A percentile compares a stretch with the other conserved stretches of the same genome.
Conservation (phyloP, 768 basidiomycete genomes). For the Russula dissimulans region DNA sequence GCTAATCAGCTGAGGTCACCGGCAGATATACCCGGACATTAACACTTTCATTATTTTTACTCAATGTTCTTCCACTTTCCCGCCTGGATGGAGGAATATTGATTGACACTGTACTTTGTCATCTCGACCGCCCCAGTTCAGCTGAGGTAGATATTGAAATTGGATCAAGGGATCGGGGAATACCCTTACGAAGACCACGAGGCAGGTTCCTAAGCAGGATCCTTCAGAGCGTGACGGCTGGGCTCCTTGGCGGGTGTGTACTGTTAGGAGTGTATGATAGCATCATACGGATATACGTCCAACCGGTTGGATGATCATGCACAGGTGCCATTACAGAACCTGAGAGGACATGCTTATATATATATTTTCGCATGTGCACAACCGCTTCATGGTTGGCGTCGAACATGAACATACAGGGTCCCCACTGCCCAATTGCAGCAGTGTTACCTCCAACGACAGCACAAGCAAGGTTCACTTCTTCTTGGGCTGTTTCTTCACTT, state of each 20-base stretch:
- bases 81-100: conserved; percentile 63
- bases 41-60: conserved; percentile 69
- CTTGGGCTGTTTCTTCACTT: conserved; percentile 60
- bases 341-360: not conserved
- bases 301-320: conserved; percentile 3
- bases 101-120: conserved; percentile 29
- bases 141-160: conserved; percentile 8
- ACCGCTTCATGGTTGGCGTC: conserved; percentile 1
- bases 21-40: conserved; percentile 53
- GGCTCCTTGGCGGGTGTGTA: conserved; percentile 7
- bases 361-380: conserved; percentile 9
- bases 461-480: conserved; percentile 44
- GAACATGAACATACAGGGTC: conserved; percentile 6
- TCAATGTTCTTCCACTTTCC: conserved; percentile 73
- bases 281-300: conserved; percentile 1
- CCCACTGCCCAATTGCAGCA: not conserved
- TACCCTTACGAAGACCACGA: not conserved
- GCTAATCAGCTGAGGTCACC: not conserved
- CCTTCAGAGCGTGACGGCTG: not conserved
- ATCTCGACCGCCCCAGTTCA: not conserved
- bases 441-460: not conserved
- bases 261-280: conserved; percentile 4
- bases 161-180: not conserved
- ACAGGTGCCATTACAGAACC: not conserved
- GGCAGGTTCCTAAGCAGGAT: conserved; percentile 6